Percentiles rank a stretch among this genome's conserved stretches.
phyloP scores from a whole-genome alignment of 2,329 filamentous ascomycete genomes.

The Neophaeococcomyces mojaviensis region DNA sequence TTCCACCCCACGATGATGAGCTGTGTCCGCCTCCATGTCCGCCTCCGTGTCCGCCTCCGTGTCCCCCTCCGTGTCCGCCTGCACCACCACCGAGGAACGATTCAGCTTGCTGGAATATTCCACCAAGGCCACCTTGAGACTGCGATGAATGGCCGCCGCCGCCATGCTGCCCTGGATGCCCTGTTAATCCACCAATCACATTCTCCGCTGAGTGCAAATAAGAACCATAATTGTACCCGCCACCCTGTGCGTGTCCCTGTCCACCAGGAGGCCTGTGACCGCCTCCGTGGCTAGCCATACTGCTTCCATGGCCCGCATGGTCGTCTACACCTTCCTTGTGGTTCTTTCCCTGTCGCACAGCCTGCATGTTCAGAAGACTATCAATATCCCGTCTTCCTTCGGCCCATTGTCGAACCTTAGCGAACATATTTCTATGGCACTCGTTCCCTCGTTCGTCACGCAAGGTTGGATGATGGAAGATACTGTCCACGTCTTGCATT shows the following conservation, averaged over 20 bases:
- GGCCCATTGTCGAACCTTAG: constrained; percentile 73
- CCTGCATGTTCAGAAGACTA: constrained; percentile 69
- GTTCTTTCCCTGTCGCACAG: constrained; percentile 76
- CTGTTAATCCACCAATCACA: constrained; percentile 5
- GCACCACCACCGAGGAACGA: constrained; percentile 4
- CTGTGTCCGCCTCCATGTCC: too few relatives aligned
- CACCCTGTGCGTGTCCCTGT: not conserved
- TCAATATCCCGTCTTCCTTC: constrained; percentile 63
- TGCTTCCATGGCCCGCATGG: constrained; percentile 9
- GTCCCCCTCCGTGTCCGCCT: not conserved
- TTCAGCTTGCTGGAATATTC: constrained; percentile 1
- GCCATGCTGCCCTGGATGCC: constrained; percentile 3
- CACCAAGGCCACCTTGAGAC: constrained; percentile 4
- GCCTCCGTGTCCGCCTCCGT: not conserved
- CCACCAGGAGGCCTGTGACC: not conserved
- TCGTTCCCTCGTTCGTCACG: constrained; percentile 63
- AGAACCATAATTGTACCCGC: constrained; percentile 1
- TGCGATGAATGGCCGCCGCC: constrained; percentile 3
- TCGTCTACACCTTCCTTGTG: constrained; percentile 44
- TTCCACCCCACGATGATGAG: too few relatives aligned
- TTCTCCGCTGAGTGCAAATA: constrained; percentile 8
- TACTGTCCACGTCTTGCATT: constrained; percentile 67
- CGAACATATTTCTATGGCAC: constrained; percentile 82
- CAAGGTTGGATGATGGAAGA: constrained; percentile 85
- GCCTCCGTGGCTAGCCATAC: constrained; percentile 5